Conservation (phyloP, 257 asterid species). For the Nyctanthes arbortristis region DNA sequence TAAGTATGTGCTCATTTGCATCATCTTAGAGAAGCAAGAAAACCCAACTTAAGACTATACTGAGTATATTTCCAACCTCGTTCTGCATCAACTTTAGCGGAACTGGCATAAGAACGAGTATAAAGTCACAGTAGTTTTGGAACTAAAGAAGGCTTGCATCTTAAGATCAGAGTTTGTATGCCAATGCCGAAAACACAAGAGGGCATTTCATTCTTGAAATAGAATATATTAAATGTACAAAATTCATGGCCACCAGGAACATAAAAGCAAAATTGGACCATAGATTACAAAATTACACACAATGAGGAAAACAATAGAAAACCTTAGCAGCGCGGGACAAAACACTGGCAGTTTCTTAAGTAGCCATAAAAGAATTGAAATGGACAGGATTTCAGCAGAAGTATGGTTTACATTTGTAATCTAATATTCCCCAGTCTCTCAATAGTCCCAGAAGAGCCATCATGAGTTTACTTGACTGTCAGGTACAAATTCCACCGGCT, state of each 20-base stretch:
- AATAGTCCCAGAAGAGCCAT: too few relatives aligned
- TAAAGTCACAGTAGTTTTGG: too few relatives aligned
- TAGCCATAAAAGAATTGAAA: too few relatives aligned
- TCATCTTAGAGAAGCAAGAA: not conserved
- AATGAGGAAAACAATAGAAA: not conserved
- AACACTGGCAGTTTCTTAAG: too few relatives aligned
- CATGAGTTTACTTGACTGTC: constrained; percentile 37
- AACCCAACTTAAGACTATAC: not conserved
- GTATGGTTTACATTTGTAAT: too few relatives aligned
- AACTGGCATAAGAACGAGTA: not conserved
- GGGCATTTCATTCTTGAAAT: not conserved
- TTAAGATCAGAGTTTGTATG: not conserved
- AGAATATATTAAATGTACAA: not conserved
- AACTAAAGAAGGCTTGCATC: not conserved
- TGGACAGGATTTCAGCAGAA: too few relatives aligned
- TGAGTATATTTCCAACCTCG: not conserved
- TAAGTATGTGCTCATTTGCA: not conserved
- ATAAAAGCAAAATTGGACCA: not conserved
- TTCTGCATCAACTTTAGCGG: not conserved
- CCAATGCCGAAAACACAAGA: not conserved
- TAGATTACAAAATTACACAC: not conserved
- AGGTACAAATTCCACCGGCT: constrained; percentile 48
- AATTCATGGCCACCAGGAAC: not conserved
- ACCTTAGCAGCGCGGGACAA: not conserved
- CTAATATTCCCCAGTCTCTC: too few relatives aligned